Evolutionary conservation across 306 rosid species (phyloP).

Genomic region (Corylus americana): DNA sequence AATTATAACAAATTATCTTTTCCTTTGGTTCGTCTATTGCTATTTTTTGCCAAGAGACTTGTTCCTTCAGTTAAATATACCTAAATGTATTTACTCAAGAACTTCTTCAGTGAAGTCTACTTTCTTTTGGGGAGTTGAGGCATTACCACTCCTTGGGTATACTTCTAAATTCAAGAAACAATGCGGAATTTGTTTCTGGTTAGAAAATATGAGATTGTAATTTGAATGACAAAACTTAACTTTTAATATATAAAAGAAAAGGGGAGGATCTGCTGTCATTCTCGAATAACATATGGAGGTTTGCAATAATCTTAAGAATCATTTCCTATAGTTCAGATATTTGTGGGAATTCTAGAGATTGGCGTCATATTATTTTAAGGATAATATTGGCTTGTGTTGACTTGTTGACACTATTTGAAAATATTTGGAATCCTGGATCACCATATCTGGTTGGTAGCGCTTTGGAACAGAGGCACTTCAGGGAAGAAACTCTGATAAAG

Average conservation of each 20-base stretch:
- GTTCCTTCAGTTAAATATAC: not conserved
- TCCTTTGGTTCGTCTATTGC: not conserved
- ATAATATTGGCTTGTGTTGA: slow-evolving; percentile 9
- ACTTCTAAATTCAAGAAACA: not conserved
- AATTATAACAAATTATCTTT: not conserved
- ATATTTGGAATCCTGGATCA: not conserved
- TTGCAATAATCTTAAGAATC: not conserved
- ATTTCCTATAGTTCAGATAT: not conserved
- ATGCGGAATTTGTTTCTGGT: not conserved
- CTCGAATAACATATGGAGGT: not conserved
- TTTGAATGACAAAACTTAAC: not conserved
- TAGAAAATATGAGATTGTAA: not conserved
- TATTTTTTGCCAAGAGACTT: not conserved
- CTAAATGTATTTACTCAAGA: not conserved
- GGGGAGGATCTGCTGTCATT: not conserved
- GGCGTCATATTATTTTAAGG: not conserved
- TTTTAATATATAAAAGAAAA: slow-evolving; percentile 6
- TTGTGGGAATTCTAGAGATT: slow-evolving; percentile 6
- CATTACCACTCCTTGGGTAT: not conserved
- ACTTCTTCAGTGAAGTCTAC: slow-evolving; percentile 9
- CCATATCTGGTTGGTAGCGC: not conserved
- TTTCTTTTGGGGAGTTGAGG: slow-evolving; percentile 10
- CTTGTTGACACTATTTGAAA: not conserved
- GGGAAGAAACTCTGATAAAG: not conserved
- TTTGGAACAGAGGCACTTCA: not conserved